Evolutionary conservation across 2,329 filamentous ascomycete species (phyloP), one percentile per base, ranked within the genome.

Genomic region (Byssothecium circinans): DNA sequence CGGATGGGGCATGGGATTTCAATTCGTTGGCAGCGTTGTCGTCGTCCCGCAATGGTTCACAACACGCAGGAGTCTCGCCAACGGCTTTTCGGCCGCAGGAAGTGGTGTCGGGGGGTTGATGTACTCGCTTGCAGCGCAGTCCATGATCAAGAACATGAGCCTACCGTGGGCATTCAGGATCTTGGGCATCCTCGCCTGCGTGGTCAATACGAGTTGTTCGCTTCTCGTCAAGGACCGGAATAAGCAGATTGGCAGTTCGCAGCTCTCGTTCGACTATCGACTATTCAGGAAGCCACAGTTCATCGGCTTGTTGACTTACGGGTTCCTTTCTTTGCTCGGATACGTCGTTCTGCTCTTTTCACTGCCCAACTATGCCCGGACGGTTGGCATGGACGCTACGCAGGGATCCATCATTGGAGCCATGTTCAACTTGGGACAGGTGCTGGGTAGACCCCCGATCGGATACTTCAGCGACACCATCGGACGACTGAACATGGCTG

Each of bases 321-420:
- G 85, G 7, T 83, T 84, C 68, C 84, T 91, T 53, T 84, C 80
- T 50, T 82, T 91, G 72, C 72, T 92, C 12, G 87, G 80, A 4
- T 92, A 92, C 59, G 78, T 88, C 20, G 85, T 89, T 4, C 77
- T 91, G n/a, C 78, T 91, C 36, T 92, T 91, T 69, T 87, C 83
- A 10, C 73, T 91, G 37, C 84, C 88, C 12, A 88, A 86, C 64
- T 92, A 90, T 62, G 85, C 85, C 30, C 78, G 81, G 46, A 79
- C 78, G 4, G 81, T 91, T 35, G 88, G 88, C 1, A 78, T 91
- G 23, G 77, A 78, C 1, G 75, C 86, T 2, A 77, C 80, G 4
- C 83, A 91, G 61, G 88, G 86, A 6, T 84, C 84, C 0, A 75
- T 90, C 14, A 78, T 89, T 37, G 85, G 83, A n/a, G 88, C 88